Percentiles rank a stretch among this genome's conserved stretches.
phyloP scores from a whole-genome alignment of 2,329 filamentous ascomycete species.

The Thelonectria olida region DNA sequence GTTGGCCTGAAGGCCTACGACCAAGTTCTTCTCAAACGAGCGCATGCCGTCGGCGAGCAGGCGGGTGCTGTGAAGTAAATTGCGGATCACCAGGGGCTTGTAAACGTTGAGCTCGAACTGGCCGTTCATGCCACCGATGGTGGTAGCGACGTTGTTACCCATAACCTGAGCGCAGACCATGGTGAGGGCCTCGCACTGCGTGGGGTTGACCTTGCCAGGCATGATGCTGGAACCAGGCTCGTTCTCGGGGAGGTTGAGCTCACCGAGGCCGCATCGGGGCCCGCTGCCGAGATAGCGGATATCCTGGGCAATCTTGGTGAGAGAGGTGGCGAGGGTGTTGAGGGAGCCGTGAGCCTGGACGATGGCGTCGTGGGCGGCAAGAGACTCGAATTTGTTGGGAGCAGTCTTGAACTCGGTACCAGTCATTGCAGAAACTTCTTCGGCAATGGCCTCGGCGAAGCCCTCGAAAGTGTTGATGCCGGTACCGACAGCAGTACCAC shows the following conservation, averaged over 20 bases:
- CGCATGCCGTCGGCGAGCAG: conserved; percentile 92
- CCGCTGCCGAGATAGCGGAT: conserved; percentile 97
- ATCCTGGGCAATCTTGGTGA: conserved; percentile 98
- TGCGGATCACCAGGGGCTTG: conserved; percentile 96
- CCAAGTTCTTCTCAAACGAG: conserved; percentile 94
- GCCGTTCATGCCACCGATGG: conserved; percentile 94
- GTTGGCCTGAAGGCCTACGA: conserved; percentile 88
- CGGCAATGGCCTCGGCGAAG: conserved; percentile 92
- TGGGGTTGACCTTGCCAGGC: conserved; percentile 99
- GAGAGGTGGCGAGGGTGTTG: conserved; percentile 89
- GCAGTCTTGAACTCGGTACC: conserved; percentile 94
- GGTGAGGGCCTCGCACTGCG: conserved; percentile 95
- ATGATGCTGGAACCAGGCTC: conserved; percentile 98
- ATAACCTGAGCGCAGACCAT: conserved; percentile 99
- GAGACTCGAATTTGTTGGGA: conserved; percentile 98
- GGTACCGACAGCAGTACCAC: conserved; percentile 95
- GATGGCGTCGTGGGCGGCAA: conserved; percentile 94
- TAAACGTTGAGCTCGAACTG: conserved; percentile 99
- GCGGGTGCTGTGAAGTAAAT: conserved; percentile 90
- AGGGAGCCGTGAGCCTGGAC: conserved; percentile 93
- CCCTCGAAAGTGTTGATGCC: conserved; percentile 98
- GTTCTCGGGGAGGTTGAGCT: conserved; percentile 94
- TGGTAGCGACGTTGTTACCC: conserved; percentile 94
- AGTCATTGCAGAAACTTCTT: conserved; percentile 91
- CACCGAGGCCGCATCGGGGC: conserved; percentile 93